Evolutionary conservation across 225 moss, liverwort and hornwort species (phyloP), one percentile per base, ranked within the genome.

Genomic region (Lunularia cruciata): DNA sequence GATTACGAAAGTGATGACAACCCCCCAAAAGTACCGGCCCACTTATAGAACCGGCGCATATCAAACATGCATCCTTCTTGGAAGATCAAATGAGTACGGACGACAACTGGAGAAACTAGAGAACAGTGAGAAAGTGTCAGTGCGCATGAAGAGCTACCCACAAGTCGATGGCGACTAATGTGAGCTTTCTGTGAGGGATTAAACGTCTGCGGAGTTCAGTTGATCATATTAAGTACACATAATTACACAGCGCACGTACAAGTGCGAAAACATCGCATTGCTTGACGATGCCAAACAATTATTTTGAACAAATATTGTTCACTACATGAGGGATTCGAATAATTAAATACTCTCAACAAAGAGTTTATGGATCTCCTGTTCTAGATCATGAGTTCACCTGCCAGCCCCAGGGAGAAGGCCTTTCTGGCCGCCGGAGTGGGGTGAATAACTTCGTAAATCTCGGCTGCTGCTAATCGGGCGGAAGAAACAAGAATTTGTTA

Each of bases 231-330:
- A 67, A 34, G 34, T 67, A 67, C 49, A 67, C 35, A 48, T 67
- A 67, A 67, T 67, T 67, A 67, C 67, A 67, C 67, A 67, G 67
- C 67, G 51, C 67, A 51, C 67, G 67, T 67, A 47, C 28, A 47
- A 47, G 46, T 30, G 65, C 60, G 60, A 37, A 23, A 60, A 60
- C 60, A 60, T 60, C 60, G 60, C 46, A 27, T 47, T 47, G 30
- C 65, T 65, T 65, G 65, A 65, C 65, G 65, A 47, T 65, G 65
- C 65, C 30, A 25, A 33, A 36, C 63, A 64, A 43, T 25, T 27
- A 64, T 47, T 40, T 32, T 65, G 65, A 65, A 65, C 65, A 65
- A 65, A 65, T 65, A 47, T 65, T 65, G 65, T 65, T 47, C 65
- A 60, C 60, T 60, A 19, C 60, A 31, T 31, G 30, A 65, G 43